These are phyloP conservation scores for Jimgerdemannia flammicorona DNA, from an alignment of 192 early-diverging fungal genomes.

Conservation along the genomic window DNA sequence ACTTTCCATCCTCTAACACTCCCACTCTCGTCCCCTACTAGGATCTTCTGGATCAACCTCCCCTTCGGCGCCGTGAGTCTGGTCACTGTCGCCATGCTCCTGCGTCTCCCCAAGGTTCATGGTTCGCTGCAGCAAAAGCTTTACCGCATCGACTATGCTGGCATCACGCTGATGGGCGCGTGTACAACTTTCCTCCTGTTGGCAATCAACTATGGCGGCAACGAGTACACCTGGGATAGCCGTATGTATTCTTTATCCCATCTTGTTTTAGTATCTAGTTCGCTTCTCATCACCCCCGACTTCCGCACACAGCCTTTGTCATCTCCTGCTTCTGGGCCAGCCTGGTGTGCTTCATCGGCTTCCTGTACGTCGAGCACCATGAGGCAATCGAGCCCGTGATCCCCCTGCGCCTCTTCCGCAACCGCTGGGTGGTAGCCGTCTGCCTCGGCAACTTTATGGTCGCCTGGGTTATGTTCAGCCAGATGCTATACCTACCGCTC, in stretches of 20 bases:
- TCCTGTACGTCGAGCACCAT: slow-evolving; percentile 53
- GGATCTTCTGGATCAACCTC: slow-evolving; percentile 73
- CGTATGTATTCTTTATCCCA: slow-evolving; percentile 12
- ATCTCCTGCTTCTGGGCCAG: slow-evolving; percentile 49
- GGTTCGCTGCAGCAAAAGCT: slow-evolving; percentile 56
- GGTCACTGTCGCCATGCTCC: slow-evolving; percentile 51
- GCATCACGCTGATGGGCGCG: slow-evolving; percentile 37
- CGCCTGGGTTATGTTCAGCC: slow-evolving; percentile 49
- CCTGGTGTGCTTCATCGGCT: slow-evolving; percentile 36
- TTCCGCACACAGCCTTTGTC: slow-evolving; percentile 27
- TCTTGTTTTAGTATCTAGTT: no score
- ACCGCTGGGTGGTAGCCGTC: slow-evolving; percentile 51
- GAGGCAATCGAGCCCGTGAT: slow-evolving; percentile 70
- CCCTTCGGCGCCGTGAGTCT: slow-evolving; percentile 69
- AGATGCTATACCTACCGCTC: slow-evolving; percentile 67
- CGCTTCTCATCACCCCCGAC: no score
- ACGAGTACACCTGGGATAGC: slow-evolving; percentile 59
- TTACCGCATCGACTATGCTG: slow-evolving; percentile 61
- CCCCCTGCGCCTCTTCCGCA: slow-evolving; percentile 50
- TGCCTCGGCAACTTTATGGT: slow-evolving; percentile 59
- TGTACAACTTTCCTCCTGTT: slow-evolving; percentile 55
- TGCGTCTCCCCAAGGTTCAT: slow-evolving; percentile 56
- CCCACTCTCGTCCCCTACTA: no score
- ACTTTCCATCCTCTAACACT: no score
- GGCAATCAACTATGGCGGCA: slow-evolving; percentile 69